Evolutionary conservation across 805 yeast genomes (phyloP).

Genomic region (Ogataea ganodermae): DNA sequence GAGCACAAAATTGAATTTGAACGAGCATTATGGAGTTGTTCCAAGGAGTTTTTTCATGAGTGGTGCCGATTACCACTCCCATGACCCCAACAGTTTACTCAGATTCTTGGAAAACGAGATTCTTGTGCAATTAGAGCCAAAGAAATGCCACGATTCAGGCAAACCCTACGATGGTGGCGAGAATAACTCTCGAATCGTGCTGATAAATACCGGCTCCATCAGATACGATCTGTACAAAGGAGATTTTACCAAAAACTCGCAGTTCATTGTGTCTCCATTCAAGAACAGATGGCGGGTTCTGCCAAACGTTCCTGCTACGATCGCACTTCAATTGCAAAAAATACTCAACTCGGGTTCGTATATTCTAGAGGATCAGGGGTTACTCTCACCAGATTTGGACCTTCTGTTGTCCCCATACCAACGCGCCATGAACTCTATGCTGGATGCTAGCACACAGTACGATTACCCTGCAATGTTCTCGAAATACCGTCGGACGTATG

Average conservation of each 20-base stretch:
- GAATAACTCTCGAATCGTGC: slow-evolving; percentile 49
- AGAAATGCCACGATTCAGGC: slow-evolving; percentile 22
- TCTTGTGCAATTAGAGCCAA: slow-evolving; percentile 37
- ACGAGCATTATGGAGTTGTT: slow-evolving; percentile 64
- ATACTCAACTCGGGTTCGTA: slow-evolving; percentile 59
- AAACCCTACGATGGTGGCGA: slow-evolving; percentile 25
- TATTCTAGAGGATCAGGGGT: slow-evolving; percentile 18
- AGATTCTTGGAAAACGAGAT: slow-evolving; percentile 58
- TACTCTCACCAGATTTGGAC: slow-evolving; percentile 6
- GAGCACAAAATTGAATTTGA: slow-evolving; percentile 53
- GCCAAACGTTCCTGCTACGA: slow-evolving; percentile 52
- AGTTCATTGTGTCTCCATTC: slow-evolving; percentile 84
- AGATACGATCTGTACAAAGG: slow-evolving; percentile 87
- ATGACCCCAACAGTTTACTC: slow-evolving; percentile 58
- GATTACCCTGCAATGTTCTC: not conserved
- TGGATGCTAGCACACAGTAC: not conserved
- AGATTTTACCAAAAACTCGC: slow-evolving; percentile 75
- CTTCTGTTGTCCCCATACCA: slow-evolving; percentile 29
- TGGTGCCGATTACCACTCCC: slow-evolving; percentile 55
- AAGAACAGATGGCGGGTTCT: slow-evolving; percentile 75
- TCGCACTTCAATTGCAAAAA: slow-evolving; percentile 56
- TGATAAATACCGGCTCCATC: slow-evolving; percentile 85
- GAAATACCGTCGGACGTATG: slow-evolving; percentile 44
- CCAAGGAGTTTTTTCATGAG: slow-evolving; percentile 65
- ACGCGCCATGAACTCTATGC: slow-evolving; percentile 19